These are phyloP conservation scores for Cercospora brassicicola DNA, from an alignment of 2,329 filamentous ascomycete species.

Conservation along the genomic window DNA sequence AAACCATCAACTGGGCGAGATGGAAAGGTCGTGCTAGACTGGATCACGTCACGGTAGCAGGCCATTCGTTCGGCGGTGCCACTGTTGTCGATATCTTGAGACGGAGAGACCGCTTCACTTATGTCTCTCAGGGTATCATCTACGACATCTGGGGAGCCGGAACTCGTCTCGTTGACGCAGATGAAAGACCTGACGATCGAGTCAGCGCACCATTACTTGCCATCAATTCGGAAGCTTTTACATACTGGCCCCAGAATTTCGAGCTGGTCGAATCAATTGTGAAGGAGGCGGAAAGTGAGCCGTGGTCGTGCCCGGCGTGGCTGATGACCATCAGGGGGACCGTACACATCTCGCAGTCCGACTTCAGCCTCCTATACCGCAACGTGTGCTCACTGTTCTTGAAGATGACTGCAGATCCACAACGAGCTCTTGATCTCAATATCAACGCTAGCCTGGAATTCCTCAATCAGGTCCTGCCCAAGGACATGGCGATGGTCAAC, in stretches of 20 bases:
- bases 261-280: conserved; percentile 58
- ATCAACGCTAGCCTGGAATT: conserved; percentile 65
- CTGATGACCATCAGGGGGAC: conserved; percentile 57
- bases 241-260: conserved; percentile 68
- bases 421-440: conserved; percentile 63
- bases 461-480: conserved; percentile 55
- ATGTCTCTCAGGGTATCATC: conserved; percentile 63
- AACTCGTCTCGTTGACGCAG: conserved; percentile 41
- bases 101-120: conserved; percentile 55
- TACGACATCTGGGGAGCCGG: conserved; percentile 65
- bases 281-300: conserved; percentile 53
- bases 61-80: conserved; percentile 67
- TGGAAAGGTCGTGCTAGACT: conserved; percentile 61
- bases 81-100: conserved; percentile 63
- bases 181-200: conserved; percentile 46
- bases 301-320: conserved; percentile 43
- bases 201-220: conserved; percentile 59
- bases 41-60: conserved; percentile 60
- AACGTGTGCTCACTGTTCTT: conserved; percentile 58
- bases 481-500: conserved; percentile 50
- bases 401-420: conserved; percentile 64
- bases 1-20: conserved; percentile 56
- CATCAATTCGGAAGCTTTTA: conserved; percentile 68
- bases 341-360: conserved; percentile 65
- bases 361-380: conserved; percentile 66